Evolutionary conservation across 2,329 filamentous ascomycete species (phyloP), one percentile per base, ranked within the genome.

Genomic region (Geosmithia morbida): DNA sequence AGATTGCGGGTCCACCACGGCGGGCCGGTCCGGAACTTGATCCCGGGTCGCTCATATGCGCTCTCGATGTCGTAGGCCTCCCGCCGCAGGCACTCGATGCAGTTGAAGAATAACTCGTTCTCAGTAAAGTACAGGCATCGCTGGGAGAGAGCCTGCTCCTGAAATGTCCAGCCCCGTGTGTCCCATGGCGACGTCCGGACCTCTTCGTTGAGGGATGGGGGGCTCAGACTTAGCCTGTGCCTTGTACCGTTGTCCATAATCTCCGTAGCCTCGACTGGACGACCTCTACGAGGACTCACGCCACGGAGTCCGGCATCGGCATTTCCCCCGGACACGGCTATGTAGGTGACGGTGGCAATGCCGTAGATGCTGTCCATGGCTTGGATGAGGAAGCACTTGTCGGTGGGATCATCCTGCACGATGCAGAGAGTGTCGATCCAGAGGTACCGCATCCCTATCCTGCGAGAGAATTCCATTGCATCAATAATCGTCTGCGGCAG

Each of bases 391-490:
- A 43, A 43, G 13, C n/a, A 17, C 43, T 49, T 49, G 33, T 49
- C 48, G 45, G 46, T 40, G 18, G 41, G 37, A 40, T 49, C 45
- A 41, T 53, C 50, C 37, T 53, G 51, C 14, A 53, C 48, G 26
- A 53, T 53, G 48, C 52, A 53, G 6, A 53, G 52, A 2, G 48
- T 48, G 40, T 53, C 52, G 18, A 51, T 51, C 51, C 50, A 54
- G 30, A 53, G 47, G 37, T 53, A 52, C 26, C 45, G 46, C 8
- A 50, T 45, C 5, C 50, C 46, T 17, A 53, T 47, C n/a, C 43
- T 48, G 2, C 49, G 45, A 7, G 33, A 18, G 30, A 49, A 22
- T 16, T 41, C 26, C 45, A 49, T 45, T 29, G 48, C 48, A 20
- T 49, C 48, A 10, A 20, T 16, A 10, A 49, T 33, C 4, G 48